A percentile compares a stretch with the other conserved stretches of the same genome.
Conservation (phyloP, 768 basidiomycete genomes). For the Harrya chromipes region DNA sequence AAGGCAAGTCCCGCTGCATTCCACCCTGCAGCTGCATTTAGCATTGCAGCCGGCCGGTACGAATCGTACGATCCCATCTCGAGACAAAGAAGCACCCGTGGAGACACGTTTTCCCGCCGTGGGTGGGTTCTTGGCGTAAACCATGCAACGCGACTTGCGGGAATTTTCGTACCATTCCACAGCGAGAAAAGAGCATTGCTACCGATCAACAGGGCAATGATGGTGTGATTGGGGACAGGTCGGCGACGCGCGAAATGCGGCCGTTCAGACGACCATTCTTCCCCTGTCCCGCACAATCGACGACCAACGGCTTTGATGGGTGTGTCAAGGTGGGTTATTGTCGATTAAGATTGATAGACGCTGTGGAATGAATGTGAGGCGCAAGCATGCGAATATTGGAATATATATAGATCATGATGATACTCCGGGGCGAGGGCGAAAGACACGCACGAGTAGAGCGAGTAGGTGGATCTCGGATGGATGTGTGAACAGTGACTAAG, state of each 20-base stretch:
- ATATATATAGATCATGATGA: constrained; percentile 8
- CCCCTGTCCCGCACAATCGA: constrained; percentile 18
- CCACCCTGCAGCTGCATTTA: constrained; percentile 10
- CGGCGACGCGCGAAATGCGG: constrained; percentile 24
- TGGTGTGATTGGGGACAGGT: constrained; percentile 26
- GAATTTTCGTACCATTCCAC: constrained; percentile 9
- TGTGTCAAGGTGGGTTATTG: constrained; percentile 4
- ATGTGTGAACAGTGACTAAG: constrained; percentile 8
- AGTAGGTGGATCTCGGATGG: constrained; percentile 2
- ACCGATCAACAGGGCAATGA: constrained; percentile 23
- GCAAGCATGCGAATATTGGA: constrained; percentile 11
- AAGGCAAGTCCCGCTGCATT: neutral
- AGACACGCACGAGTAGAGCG: neutral
- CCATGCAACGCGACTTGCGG: constrained; percentile 8
- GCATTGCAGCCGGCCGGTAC: constrained; percentile 2
- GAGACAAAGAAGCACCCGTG: neutral
- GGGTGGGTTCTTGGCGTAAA: constrained; percentile 4
- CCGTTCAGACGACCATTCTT: constrained; percentile 2
- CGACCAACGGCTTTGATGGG: constrained; percentile 16
- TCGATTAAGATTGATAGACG: constrained; percentile 11
- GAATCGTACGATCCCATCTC: too few relatives aligned
- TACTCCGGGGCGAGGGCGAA: neutral
- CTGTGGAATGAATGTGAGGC: constrained; percentile 3
- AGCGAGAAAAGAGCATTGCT: constrained; percentile 13
- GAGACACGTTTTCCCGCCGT: constrained; percentile 7